Evolutionary conservation across 371 early-diverging fungal species (phyloP), one percentile per base, ranked within the genome.

Genomic region (Mucor piriformis): DNA sequence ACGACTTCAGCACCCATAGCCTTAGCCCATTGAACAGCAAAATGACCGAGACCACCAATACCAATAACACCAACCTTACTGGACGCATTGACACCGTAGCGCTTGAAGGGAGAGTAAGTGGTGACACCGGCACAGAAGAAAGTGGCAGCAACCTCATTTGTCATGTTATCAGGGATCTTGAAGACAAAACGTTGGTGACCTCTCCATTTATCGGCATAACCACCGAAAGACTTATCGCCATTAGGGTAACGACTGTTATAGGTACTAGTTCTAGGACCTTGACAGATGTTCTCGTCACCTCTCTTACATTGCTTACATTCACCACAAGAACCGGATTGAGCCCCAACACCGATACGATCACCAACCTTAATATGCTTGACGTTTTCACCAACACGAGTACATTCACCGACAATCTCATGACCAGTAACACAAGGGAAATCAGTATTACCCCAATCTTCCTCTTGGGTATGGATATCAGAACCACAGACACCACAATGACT

Each of bases 21-120:
- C 50, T 74, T 72, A 29, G 83, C 84, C 46, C 74, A 87, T 61
- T 85, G 83, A 3, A 67, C 61, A 27, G 79, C 90, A 72, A 88
- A 74, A 42, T 90, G 90, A 46, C 90, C 90, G 11, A 91, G 72
- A 37, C 91, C 91, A 52, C 89, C 88, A 52, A 72, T 72, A 70
- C 46, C 82, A 46, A 85, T 69, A 50, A 85, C 84, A 73, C 84
- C 87, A 48, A 86, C 64, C 44, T 68, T 69, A 6, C 73, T 69
- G n/a, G 62, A 72, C 7, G 50, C 77, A 77, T 43, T 76, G 68
- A 60, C 81, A 77, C 33, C 72, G 68, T 46, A 76, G 66, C 23
- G 54, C 60, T 72, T 74, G 53, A 90, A 61, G 13, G 91, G 89
- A 29, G 79, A 55, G 64, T 72, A 92, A 2, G 82, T 81, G 7